A percentile compares a stretch with the other conserved stretches of the same genome.
Evolutionary conservation across 1,139 yeast genomes (phyloP).

Genomic region (Schizosaccharomyces versatilis): DNA sequence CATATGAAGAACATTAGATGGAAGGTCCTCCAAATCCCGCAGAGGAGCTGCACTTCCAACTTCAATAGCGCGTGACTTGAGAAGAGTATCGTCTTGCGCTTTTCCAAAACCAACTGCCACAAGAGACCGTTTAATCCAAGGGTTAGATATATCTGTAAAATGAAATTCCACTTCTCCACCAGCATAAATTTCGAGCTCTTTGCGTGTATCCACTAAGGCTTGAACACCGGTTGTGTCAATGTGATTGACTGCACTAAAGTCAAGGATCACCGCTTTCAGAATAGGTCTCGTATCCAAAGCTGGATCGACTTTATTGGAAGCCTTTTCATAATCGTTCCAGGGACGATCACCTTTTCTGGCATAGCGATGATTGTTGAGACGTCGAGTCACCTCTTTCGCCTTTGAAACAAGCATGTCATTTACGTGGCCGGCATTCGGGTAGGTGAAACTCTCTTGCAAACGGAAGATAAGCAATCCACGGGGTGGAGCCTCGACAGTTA

Average conservation of each 20-base stretch:
- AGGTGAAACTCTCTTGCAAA: constrained; percentile 60
- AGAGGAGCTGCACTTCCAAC: constrained; percentile 2
- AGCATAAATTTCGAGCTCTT: constrained; percentile 50
- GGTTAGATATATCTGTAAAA: constrained; percentile 62
- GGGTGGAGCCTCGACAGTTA: constrained; percentile 55
- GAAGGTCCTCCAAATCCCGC: background rate
- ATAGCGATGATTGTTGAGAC: constrained; percentile 31
- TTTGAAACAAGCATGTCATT: constrained; percentile 49
- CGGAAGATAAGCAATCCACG: constrained; percentile 77
- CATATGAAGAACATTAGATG: background rate
- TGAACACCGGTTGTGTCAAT: constrained; percentile 67
- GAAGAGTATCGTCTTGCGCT: constrained; percentile 10
- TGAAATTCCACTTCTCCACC: constrained; percentile 36
- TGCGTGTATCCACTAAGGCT: constrained; percentile 52
- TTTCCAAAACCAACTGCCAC: constrained; percentile 63
- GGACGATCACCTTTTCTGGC: constrained; percentile 47
- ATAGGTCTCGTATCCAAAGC: constrained; percentile 36
- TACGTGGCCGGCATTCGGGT: constrained; percentile 60
- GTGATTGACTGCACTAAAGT: constrained; percentile 53
- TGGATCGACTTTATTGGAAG: constrained; percentile 12
- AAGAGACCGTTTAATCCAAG: constrained; percentile 69
- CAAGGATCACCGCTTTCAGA: constrained; percentile 52
- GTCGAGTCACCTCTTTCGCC: constrained; percentile 37
- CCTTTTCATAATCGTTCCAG: constrained; percentile 79
- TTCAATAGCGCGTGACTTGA: background rate